Evolutionary conservation across 148 eudicot genomes (phyloP).

Genomic region (Fagopyrum homotropicum): DNA sequence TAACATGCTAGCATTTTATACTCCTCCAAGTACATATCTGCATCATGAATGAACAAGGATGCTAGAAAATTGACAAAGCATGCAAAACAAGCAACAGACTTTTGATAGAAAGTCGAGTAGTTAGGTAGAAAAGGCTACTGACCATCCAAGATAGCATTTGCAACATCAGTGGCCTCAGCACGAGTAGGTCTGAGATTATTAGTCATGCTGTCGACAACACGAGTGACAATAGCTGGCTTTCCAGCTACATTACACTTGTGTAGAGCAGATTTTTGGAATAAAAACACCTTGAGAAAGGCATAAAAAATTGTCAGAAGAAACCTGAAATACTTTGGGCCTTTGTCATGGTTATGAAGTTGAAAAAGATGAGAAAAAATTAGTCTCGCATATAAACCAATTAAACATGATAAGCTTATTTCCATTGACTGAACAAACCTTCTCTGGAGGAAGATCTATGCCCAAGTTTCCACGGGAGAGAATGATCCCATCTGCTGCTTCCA

Average conservation of each 20-base stretch:
- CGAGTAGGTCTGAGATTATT: constrained; percentile 95
- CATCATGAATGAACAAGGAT: background rate
- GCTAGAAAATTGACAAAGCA: background rate
- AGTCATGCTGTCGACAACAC: constrained; percentile 98
- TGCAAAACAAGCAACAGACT: background rate
- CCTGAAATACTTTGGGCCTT: background rate
- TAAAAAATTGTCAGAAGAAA: background rate
- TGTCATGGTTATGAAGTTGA: background rate
- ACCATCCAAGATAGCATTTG: constrained; percentile 97
- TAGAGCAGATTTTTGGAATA: constrained; percentile 91
- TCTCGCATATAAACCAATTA: background rate
- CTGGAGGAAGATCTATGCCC: constrained; percentile 97
- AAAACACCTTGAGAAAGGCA: constrained; percentile 54
- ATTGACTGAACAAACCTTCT: constrained; percentile 52
- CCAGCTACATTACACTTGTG: constrained; percentile 97
- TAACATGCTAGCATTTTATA: background rate
- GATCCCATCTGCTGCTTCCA: constrained; percentile 93
- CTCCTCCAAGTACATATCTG: background rate
- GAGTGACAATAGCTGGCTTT: constrained; percentile 95
- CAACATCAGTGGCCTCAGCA: constrained; percentile 99
- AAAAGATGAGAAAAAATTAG: background rate
- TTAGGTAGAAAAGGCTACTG: constrained; percentile 12
- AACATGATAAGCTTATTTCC: background rate
- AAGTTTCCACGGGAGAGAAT: constrained; percentile 98
- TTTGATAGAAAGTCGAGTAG: background rate